These are phyloP conservation scores for Candida vartiovaarae DNA, from an alignment of 805 yeast species.

Conservation along the genomic window DNA sequence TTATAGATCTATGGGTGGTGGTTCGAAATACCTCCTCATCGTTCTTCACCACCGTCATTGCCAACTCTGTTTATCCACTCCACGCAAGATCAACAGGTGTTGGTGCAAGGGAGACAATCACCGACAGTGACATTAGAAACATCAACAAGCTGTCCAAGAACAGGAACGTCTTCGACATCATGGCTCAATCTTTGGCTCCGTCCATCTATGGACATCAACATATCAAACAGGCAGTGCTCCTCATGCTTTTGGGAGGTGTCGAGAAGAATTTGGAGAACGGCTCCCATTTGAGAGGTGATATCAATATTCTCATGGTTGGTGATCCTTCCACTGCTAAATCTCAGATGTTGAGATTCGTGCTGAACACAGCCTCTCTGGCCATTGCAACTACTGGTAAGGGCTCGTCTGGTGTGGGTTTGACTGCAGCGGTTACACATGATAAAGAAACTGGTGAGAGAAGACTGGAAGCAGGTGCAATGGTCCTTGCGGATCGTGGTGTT, in stretches of 20 bases:
- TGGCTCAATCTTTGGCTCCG: slow-evolving; percentile 88
- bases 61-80: slow-evolving; percentile 82
- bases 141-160: slow-evolving; percentile 80
- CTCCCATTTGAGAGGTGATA: slow-evolving; percentile 94
- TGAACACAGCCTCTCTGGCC: slow-evolving; percentile 88
- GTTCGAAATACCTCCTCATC: slow-evolving; percentile 47
- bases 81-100: slow-evolving; percentile 87
- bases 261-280: slow-evolving; percentile 91
- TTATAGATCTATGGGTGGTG: slow-evolving; percentile 86
- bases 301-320: slow-evolving; percentile 86
- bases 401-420: slow-evolving; percentile 98
- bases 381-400: slow-evolving; percentile 98
- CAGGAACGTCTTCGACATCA: slow-evolving; percentile 82
- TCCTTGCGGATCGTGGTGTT: slow-evolving; percentile 98
- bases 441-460: slow-evolving; percentile 82
- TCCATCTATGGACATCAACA: slow-evolving; percentile 92
- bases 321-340: slow-evolving; percentile 99
- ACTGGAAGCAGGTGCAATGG: slow-evolving; percentile 99
- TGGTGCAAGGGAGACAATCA: slow-evolving; percentile 57
- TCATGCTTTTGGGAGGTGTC: slow-evolving; percentile 91
- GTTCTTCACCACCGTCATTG: slow-evolving; percentile 77
- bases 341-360: slow-evolving; percentile 90
- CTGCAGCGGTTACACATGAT: slow-evolving; percentile 96
- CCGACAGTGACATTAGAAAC: slow-evolving; percentile 79
- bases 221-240: slow-evolving; percentile 88